Base-by-base conservation (phyloP, 345 rosid genomes). In the Salix exigua region DNA sequence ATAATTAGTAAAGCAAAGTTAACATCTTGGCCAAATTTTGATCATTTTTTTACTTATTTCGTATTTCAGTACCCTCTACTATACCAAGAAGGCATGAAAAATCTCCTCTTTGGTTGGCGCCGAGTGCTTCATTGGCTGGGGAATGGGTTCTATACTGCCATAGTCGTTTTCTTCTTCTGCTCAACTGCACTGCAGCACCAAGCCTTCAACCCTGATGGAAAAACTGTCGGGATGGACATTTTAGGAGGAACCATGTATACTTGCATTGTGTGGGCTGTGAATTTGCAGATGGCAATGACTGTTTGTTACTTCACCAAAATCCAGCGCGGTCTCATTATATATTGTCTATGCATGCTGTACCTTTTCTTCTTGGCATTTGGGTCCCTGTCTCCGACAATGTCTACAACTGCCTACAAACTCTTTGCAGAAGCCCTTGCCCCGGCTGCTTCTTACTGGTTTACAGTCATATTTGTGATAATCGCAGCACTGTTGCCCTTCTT, bases 51-150 rank as follows among this genome's bases (percentile, higher is more conserved):
- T 46, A 6, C 16, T 16, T 74, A 28, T 80, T 25, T 66, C 8
- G 40, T 78, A n/a, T 81, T 26, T 73, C 93, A 95, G 99, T 95
- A 91, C 77, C 99, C 99, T 2, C 66, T 88, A 31, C 80, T 95
- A 75, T 95, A 95, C 88, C 97, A 93, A 88, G 93, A 93, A 88
- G 99, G 97, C 63, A 89, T 92, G 58, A 93, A 91, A 78, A 91
- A 91, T 71, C 87, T 82, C 58, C 93, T 93, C 44, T 95, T 95
- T 84, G 86, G 93, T 80, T 95, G 99, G 99, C 75, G 85, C 6
- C 85, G 97, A 63, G 88, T 95, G 64, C 12, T 89, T 12, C 83
- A 90, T 42, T 95, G 97, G 99, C 88, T 95, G 94, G 80, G 87
- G 66, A 95, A 89, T 23, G 99, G 93, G 58, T 77, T 91, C 76